A percentile compares a stretch with the other conserved stretches of the same genome.
These are phyloP conservation scores for Pichia sorboxylosa DNA, from an alignment of 1,139 yeast genomes.

Conservation along the genomic window DNA sequence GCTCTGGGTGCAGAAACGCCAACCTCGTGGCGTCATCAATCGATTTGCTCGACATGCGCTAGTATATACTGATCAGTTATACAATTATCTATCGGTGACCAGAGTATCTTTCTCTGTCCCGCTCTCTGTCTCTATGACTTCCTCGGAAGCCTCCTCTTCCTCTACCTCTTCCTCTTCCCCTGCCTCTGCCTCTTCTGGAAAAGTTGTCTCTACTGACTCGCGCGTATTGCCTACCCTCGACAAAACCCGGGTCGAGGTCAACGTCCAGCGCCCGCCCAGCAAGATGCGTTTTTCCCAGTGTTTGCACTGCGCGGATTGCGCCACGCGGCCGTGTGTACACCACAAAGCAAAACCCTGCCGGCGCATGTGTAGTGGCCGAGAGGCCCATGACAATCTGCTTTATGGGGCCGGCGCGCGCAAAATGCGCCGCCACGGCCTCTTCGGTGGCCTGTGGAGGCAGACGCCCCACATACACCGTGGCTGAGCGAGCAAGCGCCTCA, in stretches of 20 bases:
- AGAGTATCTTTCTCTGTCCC: neutral
- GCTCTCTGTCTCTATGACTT: neutral
- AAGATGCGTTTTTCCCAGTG: slow-evolving; percentile 64
- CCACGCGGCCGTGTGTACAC: slow-evolving; percentile 57
- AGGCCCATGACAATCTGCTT: slow-evolving; percentile 84
- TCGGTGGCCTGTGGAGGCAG: slow-evolving; percentile 81
- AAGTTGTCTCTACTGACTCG: slow-evolving; percentile 25
- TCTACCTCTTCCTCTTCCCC: neutral
- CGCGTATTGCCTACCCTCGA: slow-evolving; percentile 90
- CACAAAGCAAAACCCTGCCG: slow-evolving; percentile 93
- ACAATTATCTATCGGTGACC: neutral
- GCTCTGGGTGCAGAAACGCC: slow-evolving; percentile 19
- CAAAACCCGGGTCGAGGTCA: slow-evolving; percentile 90
- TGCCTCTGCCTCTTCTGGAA: neutral
- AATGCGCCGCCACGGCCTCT: slow-evolving; percentile 81
- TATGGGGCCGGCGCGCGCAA: slow-evolving; percentile 65
- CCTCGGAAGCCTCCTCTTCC: neutral
- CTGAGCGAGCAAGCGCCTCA: slow-evolving; percentile 53
- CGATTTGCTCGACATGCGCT: no score
- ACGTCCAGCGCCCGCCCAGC: slow-evolving; percentile 73
- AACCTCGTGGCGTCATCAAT: slow-evolving; percentile 19
- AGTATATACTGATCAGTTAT: no score
- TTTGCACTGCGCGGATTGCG: slow-evolving; percentile 72
- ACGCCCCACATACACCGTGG: slow-evolving; percentile 82
- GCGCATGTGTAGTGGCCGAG: slow-evolving; percentile 77